Base-by-base conservation (phyloP, 179 eudicot species). In the Nepenthes alata region DNA sequence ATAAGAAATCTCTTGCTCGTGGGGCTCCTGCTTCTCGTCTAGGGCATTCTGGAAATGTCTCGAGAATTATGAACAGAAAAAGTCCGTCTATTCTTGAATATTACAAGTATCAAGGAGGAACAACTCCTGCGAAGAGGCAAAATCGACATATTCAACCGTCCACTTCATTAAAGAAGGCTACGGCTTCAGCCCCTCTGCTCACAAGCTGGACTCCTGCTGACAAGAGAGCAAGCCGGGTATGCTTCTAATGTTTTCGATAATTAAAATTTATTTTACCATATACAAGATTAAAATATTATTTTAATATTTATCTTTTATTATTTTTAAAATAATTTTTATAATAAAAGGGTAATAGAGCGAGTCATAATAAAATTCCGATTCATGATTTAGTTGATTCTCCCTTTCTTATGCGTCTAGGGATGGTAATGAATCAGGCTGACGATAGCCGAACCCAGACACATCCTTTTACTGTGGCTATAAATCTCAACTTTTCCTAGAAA, bases 211-310 rank as follows among this genome's bases (percentile, higher is more conserved):
- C 99, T 65, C 99, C 99, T 55, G 61, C 64, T 56, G 99, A 95
- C 66, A 95, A 95, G 80, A 84, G 80, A 79, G 95, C 96, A 71
- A 81, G 77, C 58, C 76, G 67, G 97, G 99, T 95, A 35, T 11
- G 80, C 74, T 60, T 64, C 65, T 59, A 49, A 47, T 37, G 49
- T 58, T 68, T 25, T 25, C 1, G 25, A 25, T 25, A 25, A 25
- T 0, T 25, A 25, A 25, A 25, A 25, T 25, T 25, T 25, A 25
- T 25, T 25, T 25, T 25, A 25, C 25, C 25, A 25, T 25, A 25
- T 25, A 25, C 25, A 25, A 25, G 25, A 25, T 25, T 25, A 25
- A 25, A 25, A 25, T 25, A 25, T 25, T 25, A 0, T 25, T 25
- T 25, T 25, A 25, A 25, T 25, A 25, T 25, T 25, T 25, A 25